Percentiles rank a stretch among this genome's conserved stretches.
These are phyloP conservation scores for Ailanthus altissimus DNA, from an alignment of 345 rosid genomes.

Conservation along the genomic window DNA sequence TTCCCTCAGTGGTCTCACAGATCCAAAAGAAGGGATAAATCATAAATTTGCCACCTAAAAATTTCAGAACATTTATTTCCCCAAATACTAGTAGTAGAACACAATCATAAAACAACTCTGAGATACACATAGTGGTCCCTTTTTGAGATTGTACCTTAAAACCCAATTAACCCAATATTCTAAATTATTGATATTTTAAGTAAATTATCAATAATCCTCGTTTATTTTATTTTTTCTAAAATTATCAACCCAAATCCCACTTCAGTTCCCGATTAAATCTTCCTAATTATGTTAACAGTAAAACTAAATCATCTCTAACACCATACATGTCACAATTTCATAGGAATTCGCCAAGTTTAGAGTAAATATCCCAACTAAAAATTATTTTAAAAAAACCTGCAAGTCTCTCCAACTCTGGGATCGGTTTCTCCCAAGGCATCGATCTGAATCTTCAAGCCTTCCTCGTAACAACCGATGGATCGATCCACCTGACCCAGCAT, in stretches of 20 bases:
- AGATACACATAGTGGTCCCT: neutral
- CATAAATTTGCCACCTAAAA: conserved; percentile 8
- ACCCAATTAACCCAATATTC: neutral
- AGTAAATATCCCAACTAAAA: neutral
- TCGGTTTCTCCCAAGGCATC: conserved; percentile 90
- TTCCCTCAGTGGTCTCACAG: neutral
- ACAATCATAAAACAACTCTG: neutral
- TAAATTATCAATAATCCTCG: neutral
- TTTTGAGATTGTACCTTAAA: neutral
- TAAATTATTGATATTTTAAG: neutral
- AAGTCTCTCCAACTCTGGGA: conserved; percentile 98
- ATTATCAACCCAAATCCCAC: neutral
- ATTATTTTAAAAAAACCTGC: conserved; percentile 60
- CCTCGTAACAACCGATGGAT: conserved; percentile 78
- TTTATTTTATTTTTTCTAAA: neutral
- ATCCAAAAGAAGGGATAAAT: neutral
- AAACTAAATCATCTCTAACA: neutral
- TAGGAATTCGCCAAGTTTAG: neutral
- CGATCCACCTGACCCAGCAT: conserved; percentile 96
- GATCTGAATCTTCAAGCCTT: conserved; percentile 96
- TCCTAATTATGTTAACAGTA: neutral
- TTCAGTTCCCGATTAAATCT: neutral
- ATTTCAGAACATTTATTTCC: neutral
- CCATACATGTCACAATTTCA: neutral
- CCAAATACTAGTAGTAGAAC: neutral